A percentile compares a stretch with the other conserved stretches of the same genome.
phyloP scores from a whole-genome alignment of 371 early-diverging fungal genomes.

The Phascolomyces articulosus region DNA sequence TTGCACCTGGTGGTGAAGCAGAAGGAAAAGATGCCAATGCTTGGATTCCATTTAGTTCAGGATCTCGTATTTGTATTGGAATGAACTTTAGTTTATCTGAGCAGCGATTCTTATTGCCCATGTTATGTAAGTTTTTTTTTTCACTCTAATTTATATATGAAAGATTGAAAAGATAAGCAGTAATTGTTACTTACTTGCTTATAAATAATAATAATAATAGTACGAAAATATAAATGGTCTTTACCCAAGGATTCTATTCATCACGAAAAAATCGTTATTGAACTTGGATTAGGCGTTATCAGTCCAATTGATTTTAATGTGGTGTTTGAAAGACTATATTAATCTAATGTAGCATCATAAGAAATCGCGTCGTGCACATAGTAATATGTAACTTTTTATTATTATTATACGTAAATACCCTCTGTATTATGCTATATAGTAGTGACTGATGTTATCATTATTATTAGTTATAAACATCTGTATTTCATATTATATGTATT shows the following conservation, averaged over 20 bases:
- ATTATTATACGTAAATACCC: too few species aligned
- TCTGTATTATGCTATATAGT: too few species aligned
- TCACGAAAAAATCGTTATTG: conserved; percentile 7
- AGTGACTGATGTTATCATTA: too few species aligned
- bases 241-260: conserved; percentile 29
- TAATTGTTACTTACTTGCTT: too few species aligned
- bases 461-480: too few species aligned
- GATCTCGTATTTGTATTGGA: conserved; percentile 42
- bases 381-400: too few species aligned
- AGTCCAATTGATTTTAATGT: neutral
- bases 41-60: conserved; percentile 49
- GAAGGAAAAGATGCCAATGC: conserved; percentile 15
- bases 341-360: neutral
- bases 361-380: too few species aligned
- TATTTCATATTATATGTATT: too few species aligned
- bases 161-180: too few species aligned
- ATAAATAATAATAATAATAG: neutral
- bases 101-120: conserved; percentile 44
- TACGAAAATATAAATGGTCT: conserved; percentile 19
- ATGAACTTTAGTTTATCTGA: conserved; percentile 53
- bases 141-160: conserved; percentile 4
- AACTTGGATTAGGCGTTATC: neutral
- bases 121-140: conserved; percentile 28
- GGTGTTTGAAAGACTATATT: neutral
- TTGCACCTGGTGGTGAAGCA: conserved; percentile 13